Evolutionary conservation across 2,329 filamentous ascomycete genomes (phyloP), one percentile per base, ranked within the genome.

Genomic region (Lecanicillium sp.): DNA sequence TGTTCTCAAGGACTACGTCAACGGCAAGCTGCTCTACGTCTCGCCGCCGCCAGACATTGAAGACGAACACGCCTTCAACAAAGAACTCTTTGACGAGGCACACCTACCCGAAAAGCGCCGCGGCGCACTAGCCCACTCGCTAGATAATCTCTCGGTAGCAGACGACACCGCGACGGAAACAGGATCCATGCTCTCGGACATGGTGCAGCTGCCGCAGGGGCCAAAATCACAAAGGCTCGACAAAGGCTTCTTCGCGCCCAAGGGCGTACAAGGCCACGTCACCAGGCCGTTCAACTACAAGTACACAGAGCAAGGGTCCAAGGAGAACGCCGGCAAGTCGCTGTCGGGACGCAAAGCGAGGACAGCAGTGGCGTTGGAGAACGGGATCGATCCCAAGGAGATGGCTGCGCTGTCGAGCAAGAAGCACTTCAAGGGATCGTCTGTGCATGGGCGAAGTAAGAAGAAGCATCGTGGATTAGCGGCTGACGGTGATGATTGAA

Each of bases 1-100:
- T 50, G 73, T 98, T 13, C 74, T 98, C 18, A 98, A 98, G 59
- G 92, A 98, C 64, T 98, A 96, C 54, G 92, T 98, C 50, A 94
- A 83, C 57, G 92, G 92, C 45, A 96, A 95, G 64, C 75, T 98
- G 0, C 74, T 96, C 5, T 96, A 83, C 65, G 92, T 88, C 49
- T 82, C 90, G 52, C 89, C 92, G 4, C 92, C 92, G 1, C 89
- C 89, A 0, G 65, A 65, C 4, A 73, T 80, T 20, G 76, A 83
- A 29, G 84, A 95, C 49, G 68, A 78, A 1, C 65, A 67, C 35
- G 76, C 82, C 38, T 98, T 96, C 71, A 98, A 98, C 64, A 68
- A 71, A 35, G 89, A 94, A 43, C 78, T 96, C 4, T 96, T 96
- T 61, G 83, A 94, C 53, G 69, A 83, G 33, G 70, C 72, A 1